Conservation (phyloP, 441 rosid species). For the Arabidopsis lyrata region DNA sequence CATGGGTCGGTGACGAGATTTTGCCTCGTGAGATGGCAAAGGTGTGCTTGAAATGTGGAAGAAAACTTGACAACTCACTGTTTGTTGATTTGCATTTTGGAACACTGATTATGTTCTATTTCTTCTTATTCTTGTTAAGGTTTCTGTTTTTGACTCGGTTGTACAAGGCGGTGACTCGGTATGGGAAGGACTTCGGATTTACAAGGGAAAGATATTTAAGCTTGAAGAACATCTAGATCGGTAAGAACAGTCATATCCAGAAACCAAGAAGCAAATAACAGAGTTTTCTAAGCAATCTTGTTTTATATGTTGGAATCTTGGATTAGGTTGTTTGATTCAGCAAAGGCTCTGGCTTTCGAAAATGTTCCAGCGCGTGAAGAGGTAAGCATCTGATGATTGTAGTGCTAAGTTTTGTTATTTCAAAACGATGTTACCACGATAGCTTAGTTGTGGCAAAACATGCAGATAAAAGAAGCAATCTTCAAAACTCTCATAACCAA, state of each 20-base stretch:
- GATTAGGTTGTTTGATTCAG: constrained; percentile 79
- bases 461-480: constrained; percentile 82
- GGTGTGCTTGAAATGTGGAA: constrained; percentile 48
- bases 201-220: constrained; percentile 75
- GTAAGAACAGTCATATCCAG: constrained; percentile 42
- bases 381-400: constrained; percentile 46
- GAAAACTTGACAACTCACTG: constrained; percentile 4
- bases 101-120: neutral
- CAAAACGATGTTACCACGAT: neutral
- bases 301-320: constrained; percentile 2
- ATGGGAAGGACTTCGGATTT: constrained; percentile 94
- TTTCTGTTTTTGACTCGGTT: constrained; percentile 89
- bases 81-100: neutral
- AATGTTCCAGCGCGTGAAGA: constrained; percentile 76
- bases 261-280: constrained; percentile 21
- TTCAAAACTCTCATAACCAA: constrained; percentile 79
- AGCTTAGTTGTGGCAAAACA: neutral
- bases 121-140: constrained; percentile 49
- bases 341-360: constrained; percentile 82
- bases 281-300: neutral
- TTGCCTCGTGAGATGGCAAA: constrained; percentile 81
- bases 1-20: constrained; percentile 87
- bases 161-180: constrained; percentile 96
- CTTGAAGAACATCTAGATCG: constrained; percentile 90
- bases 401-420: neutral